Conservation (phyloP, 257 asterid genomes). For the Solanum pinnatisectum region DNA sequence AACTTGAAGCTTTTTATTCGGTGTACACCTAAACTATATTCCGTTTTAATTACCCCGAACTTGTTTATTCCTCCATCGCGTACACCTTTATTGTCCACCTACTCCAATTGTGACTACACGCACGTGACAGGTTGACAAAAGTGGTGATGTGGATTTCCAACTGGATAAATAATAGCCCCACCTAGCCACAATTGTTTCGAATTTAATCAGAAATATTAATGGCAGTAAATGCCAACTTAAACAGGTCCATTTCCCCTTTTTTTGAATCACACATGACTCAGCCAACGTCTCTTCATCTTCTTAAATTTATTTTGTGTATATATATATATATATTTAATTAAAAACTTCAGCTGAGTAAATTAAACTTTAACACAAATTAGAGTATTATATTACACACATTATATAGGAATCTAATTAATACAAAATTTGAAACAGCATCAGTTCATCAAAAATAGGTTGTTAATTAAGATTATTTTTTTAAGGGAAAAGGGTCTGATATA, state of each 20-base stretch:
- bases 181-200: background rate
- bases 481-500: too few relatives aligned
- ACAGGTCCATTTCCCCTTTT: background rate
- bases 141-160: too few relatives aligned
- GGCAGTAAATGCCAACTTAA: background rate
- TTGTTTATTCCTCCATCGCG: too few relatives aligned
- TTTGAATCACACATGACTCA: background rate
- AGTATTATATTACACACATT: background rate
- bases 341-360: background rate
- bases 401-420: background rate
- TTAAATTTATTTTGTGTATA: background rate
- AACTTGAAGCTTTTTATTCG: too few relatives aligned
- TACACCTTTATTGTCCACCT: too few relatives aligned
- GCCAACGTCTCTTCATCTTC: background rate
- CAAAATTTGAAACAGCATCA: background rate
- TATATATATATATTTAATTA: background rate
- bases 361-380: background rate
- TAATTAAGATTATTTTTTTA: too few relatives aligned
- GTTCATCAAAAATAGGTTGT: background rate
- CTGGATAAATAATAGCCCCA: too few relatives aligned
- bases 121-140: too few relatives aligned
- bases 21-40: too few relatives aligned
- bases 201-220: background rate
- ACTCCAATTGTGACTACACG: too few relatives aligned
- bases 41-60: too few relatives aligned